These are phyloP conservation scores for Lasiodiplodia hormozganensis DNA, from an alignment of 2,329 filamentous ascomycete genomes.

Conservation along the genomic window DNA sequence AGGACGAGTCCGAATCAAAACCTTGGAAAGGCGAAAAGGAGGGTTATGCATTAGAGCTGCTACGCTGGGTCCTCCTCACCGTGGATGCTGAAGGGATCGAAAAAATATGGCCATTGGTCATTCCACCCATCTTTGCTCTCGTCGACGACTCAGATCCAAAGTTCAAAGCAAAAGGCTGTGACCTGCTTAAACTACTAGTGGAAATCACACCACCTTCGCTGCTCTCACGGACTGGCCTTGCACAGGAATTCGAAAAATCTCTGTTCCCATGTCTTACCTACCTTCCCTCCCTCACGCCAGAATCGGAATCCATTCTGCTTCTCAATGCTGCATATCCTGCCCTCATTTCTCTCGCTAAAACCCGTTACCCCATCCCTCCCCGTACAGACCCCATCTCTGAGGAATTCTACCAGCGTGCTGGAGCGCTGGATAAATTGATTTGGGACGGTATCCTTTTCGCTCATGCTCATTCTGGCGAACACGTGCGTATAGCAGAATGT, in stretches of 20 bases:
- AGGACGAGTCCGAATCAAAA: conserved; percentile 54
- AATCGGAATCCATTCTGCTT: conserved; percentile 70
- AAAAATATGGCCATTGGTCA: conserved; percentile 70
- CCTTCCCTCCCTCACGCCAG: conserved; percentile 78
- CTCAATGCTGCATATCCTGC: conserved; percentile 71
- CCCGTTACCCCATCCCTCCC: conserved; percentile 47
- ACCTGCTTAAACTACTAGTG: conserved; percentile 63
- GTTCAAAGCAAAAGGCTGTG: conserved; percentile 64
- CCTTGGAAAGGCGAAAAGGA: conserved; percentile 66
- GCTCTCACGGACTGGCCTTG: conserved; percentile 69
- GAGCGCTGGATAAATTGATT: conserved; percentile 54
- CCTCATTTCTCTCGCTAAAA: conserved; percentile 64
- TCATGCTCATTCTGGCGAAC: conserved; percentile 64
- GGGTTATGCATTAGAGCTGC: conserved; percentile 61
- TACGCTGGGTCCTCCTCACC: conserved; percentile 66
- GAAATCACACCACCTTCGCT: conserved; percentile 59
- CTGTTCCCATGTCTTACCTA: conserved; percentile 76
- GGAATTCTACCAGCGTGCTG: conserved; percentile 40
- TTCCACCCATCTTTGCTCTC: conserved; percentile 73
- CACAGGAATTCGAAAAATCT: conserved; percentile 71
- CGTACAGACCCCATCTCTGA: conserved; percentile 32
- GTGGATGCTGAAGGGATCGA: conserved; percentile 60
- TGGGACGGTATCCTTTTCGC: conserved; percentile 52
- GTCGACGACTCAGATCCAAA: conserved; percentile 66
- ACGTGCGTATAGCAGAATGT: conserved; percentile 63